Percentiles rank a stretch among this genome's conserved stretches.
These are phyloP conservation scores for Tylopilus balloui DNA, from an alignment of 768 basidiomycete species.

Conservation along the genomic window DNA sequence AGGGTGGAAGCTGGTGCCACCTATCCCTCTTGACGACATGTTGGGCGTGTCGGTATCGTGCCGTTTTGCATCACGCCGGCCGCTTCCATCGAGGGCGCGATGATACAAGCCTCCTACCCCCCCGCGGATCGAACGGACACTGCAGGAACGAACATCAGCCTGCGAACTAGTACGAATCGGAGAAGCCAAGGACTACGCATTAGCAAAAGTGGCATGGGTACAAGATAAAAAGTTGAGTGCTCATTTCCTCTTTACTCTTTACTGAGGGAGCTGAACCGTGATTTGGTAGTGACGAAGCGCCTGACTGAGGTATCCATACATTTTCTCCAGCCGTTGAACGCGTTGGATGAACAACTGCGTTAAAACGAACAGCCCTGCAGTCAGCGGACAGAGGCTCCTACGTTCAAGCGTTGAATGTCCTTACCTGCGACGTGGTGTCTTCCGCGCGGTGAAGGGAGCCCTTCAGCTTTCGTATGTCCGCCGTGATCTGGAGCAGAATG, in stretches of 20 bases:
- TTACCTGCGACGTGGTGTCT: constrained; percentile 14
- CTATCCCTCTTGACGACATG: too few relatives aligned
- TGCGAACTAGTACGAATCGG: not conserved
- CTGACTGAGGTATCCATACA: constrained; percentile 20
- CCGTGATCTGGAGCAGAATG: constrained; percentile 12
- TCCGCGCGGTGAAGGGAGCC: constrained; percentile 7
- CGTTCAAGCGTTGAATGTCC: not conserved
- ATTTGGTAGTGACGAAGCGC: constrained; percentile 23
- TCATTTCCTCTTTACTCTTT: not conserved
- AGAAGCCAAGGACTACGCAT: not conserved
- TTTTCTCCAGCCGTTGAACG: constrained; percentile 10
- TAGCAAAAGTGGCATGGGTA: not conserved
- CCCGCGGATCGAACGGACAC: not conserved
- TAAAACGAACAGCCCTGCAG: not conserved
- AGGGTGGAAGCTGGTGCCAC: too few relatives aligned
- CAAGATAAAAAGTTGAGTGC: not conserved
- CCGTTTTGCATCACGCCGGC: too few relatives aligned
- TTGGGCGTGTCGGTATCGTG: too few relatives aligned
- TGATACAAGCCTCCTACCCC: too few relatives aligned
- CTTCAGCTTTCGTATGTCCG: constrained; percentile 14
- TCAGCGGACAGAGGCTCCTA: not conserved
- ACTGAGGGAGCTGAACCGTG: constrained; percentile 13
- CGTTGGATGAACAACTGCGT: constrained; percentile 15
- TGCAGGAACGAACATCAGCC: not conserved
- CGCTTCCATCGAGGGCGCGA: not conserved